Evolutionary conservation across 352 stramenopile genomes (phyloP), one percentile per base, ranked within the genome.

Genomic region (Plasmopara halstedii): DNA sequence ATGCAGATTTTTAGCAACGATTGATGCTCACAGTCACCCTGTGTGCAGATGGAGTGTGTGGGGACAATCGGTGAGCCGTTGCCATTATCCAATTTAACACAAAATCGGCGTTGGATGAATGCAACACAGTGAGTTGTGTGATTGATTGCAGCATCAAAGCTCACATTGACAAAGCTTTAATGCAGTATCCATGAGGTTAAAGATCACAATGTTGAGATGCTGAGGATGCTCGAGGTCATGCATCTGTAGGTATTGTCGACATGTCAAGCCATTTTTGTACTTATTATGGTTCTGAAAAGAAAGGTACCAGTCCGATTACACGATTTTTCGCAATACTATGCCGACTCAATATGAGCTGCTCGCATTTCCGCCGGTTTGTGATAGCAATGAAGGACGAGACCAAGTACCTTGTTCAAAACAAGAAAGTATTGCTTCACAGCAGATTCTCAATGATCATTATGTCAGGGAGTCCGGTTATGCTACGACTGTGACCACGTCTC

Each of bases 191-290:
- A 39, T 19, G 50, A 82, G 42, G 32, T 74, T 3, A 57, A 70
- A 3, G 70, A 87, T 49, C 61, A 44, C 39, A 87, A 87, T 33
- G 51, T 64, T 10, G 75, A 87, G 60, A 77, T 59, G 13, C 58
- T 87, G 18, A 65, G 63, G 13, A 70, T 84, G 56, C 66, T 87
- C 26, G 67, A 87, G 37, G 67, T 68, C 31, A 51, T 87, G 26
- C 53, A 73, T 13, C 32, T 84, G 75, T 87, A 67, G 9, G 70
- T 60, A 13, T 4, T 35, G 11, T 6, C 23, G 29, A 7, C 9
- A 9, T 31, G 7, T 18, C 22, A 33, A 10, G 2, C 32, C 20
- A 38, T 46, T 54, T 18, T 18, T 33, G 35, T 42, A 20, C 21
- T 45, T 31, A 14, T 46, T 25, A 31, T 19, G 5, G 18, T 48